These are phyloP conservation scores for Salisapilia sapeloensis DNA, from an alignment of 352 stramenopile genomes.

Conservation along the genomic window DNA sequence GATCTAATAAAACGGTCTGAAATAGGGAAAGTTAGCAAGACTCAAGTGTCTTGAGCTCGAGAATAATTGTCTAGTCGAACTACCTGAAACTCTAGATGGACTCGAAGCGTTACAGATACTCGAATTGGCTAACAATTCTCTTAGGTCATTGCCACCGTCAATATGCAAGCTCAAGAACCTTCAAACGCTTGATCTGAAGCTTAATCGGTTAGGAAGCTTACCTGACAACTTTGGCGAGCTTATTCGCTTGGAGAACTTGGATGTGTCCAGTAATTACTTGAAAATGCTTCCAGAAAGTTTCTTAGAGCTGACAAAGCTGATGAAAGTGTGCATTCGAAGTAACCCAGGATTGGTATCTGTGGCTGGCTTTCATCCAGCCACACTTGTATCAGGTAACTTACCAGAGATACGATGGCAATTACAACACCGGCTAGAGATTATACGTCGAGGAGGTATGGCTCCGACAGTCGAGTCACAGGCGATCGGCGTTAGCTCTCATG, in stretches of 20 bases:
- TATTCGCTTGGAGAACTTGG: slow-evolving; percentile 14
- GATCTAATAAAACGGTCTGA: too few species aligned
- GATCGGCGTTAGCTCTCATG: slow-evolving; percentile 28
- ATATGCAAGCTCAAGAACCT: slow-evolving; percentile 29
- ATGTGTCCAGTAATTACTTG: slow-evolving; percentile 43
- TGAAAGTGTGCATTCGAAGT: slow-evolving; percentile 23
- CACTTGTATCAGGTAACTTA: slow-evolving; percentile 21
- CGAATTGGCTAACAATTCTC: slow-evolving; percentile 35
- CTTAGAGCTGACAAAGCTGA: slow-evolving; percentile 22
- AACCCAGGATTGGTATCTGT: slow-evolving; percentile 17
- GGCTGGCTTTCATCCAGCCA: slow-evolving; percentile 15
- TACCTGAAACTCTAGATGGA: slow-evolving; percentile 35
- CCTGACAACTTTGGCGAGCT: slow-evolving; percentile 27
- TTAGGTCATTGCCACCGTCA: slow-evolving; percentile 25
- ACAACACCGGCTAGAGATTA: slow-evolving; percentile 23
- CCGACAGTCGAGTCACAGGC: slow-evolving; percentile 13
- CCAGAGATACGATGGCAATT: slow-evolving; percentile 32
- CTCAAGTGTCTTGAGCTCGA: slow-evolving; percentile 44
- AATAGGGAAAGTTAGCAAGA: slow-evolving; percentile 28
- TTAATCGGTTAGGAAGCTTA: slow-evolving; percentile 39
- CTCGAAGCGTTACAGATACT: slow-evolving; percentile 24
- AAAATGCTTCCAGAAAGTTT: slow-evolving; percentile 26
- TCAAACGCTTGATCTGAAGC: slow-evolving; percentile 44
- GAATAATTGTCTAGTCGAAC: slow-evolving; percentile 40
- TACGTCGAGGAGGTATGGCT: slow-evolving; percentile 12